These are phyloP conservation scores for Pseudevernia furfuracea DNA, from an alignment of 495 filamentous ascomycete genomes.

Conservation along the genomic window DNA sequence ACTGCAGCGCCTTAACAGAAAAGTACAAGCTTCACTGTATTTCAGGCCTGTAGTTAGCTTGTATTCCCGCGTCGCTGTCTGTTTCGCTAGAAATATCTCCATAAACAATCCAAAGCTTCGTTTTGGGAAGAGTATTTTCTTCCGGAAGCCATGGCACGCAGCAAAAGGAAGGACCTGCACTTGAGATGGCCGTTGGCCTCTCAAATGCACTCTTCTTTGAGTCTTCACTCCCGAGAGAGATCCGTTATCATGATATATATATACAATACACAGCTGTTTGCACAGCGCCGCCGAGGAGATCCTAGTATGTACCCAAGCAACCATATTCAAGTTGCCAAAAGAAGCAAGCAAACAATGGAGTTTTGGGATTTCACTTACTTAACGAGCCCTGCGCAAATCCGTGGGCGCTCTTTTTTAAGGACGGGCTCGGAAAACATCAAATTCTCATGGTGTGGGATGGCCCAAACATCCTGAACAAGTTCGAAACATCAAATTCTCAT, in stretches of 20 bases:
- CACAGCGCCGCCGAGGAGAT: background rate
- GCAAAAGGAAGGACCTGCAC: background rate
- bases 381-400: background rate
- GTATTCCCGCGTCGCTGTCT: background rate
- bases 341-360: background rate
- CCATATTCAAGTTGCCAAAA: background rate
- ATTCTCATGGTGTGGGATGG: too few relatives aligned
- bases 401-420: too few relatives aligned
- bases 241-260: background rate
- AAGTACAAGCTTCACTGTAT: too few relatives aligned
- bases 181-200: background rate
- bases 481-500: too few relatives aligned
- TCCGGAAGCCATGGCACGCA: background rate
- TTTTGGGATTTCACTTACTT: too few relatives aligned
- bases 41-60: background rate
- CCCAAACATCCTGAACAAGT: background rate
- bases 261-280: background rate
- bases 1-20: too few relatives aligned
- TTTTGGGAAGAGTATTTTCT: background rate
- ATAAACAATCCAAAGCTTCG: background rate
- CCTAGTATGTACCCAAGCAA: background rate
- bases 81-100: too few relatives aligned
- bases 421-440: too few relatives aligned
- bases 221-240: background rate
- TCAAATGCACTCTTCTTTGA: background rate